Percentiles rank a stretch among this genome's conserved stretches.
Evolutionary conservation across 2,329 filamentous ascomycete species (phyloP).

Genomic region (Fusarium mangiferae): DNA sequence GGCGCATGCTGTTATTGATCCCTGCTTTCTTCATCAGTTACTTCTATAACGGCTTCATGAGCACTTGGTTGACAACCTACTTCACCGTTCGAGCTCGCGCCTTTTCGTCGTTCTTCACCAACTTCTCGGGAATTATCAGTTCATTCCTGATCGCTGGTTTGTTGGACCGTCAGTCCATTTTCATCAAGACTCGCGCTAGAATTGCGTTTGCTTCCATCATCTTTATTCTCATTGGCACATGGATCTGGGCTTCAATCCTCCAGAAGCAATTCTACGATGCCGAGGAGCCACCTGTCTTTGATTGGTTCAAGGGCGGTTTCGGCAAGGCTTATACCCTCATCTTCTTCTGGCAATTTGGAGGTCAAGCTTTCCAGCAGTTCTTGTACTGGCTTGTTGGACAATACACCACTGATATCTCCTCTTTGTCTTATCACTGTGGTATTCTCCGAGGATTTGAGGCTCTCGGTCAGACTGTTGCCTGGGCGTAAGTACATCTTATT

Average conservation of each 20-base stretch:
- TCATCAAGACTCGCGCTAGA: conserved; percentile 31
- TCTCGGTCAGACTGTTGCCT: conserved; percentile 14
- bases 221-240: conserved; percentile 7
- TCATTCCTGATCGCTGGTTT: not conserved
- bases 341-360: conserved; percentile 37
- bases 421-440: conserved; percentile 18
- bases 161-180: conserved; percentile 31
- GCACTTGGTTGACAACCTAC: conserved; percentile 16
- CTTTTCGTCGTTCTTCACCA: conserved; percentile 15
- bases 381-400: conserved; percentile 23
- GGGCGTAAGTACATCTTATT: conserved; percentile 1
- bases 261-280: conserved; percentile 33
- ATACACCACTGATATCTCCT: conserved; percentile 5
- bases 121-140: conserved; percentile 17
- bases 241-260: conserved; percentile 31
- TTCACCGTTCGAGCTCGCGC: conserved; percentile 19
- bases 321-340: conserved; percentile 29
- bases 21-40: conserved; percentile 23
- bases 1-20: conserved; percentile 24
- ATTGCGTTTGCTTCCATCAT: conserved; percentile 4
- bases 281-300: conserved; percentile 15
- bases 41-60: conserved; percentile 18
- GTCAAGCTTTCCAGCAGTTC: conserved; percentile 28
- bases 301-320: conserved; percentile 35
- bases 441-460: conserved; percentile 21